Base-by-base conservation (phyloP, 2,329 filamentous ascomycete species). In the Monosporascus ibericus region DNA sequence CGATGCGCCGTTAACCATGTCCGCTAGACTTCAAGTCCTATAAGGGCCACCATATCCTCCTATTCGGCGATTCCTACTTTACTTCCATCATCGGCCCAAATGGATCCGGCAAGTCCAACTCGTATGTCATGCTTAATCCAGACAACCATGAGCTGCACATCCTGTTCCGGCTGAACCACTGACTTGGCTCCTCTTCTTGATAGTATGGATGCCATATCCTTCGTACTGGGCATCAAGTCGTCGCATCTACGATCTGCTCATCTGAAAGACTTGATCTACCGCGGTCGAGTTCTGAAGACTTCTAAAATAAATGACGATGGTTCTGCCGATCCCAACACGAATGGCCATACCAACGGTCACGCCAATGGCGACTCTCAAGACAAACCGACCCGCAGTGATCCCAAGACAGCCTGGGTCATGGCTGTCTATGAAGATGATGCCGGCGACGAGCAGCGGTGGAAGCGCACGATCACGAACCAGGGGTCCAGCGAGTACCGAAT, bases 21-120 rank as follows among this genome's bases (percentile, higher is more conserved):
- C 22, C 30, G 48, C 27, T 65, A 94, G 89, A 99, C 77, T 99
- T 99, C 84, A 99, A 99, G 76, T 97, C 94, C 63, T 99, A 99
- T 78, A 96, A 96, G 72, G 94, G 92, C 53, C 92, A 96, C 65
- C 94, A 99, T 75, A 86, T 84, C 55, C 84, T 99, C 44, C 83
- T 96, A 50, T 96, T 99, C 65, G 92, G 92, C 66, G 92, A 99
- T 75, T 95, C 92, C 2, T 97, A 96, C 73, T 99, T 99, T 72
- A 99, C 94, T 48, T 99, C 94, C 42, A 96, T 99, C 67, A 97
- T 99, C 67, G 94, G 95, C 6, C 94, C 94, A 69, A 99, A 99
- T 92, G 94, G 94, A 77, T 97, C 94, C 37, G 94, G 94, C 59
- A 99, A 99, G 73, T 99, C 94, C 20, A 99, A 99, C 71, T 96